A percentile compares a stretch with the other conserved stretches of the same genome.
phyloP scores from a whole-genome alignment of 768 basidiomycete species.

The Serpula lacrymans region DNA sequence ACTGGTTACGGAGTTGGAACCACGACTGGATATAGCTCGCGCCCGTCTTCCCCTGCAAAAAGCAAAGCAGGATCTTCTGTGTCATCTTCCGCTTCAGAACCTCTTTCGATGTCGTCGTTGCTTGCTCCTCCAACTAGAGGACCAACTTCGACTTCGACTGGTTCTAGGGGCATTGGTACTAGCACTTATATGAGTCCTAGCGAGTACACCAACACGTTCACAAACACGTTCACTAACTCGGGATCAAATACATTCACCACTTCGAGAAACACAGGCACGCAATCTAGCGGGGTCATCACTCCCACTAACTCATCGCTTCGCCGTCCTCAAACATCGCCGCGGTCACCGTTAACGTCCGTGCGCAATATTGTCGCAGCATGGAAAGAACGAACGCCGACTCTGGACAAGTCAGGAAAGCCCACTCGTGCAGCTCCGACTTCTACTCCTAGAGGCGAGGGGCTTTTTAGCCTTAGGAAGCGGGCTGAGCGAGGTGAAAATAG shows the following conservation, averaged over 20 bases:
- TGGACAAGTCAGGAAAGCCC: constrained; percentile 31
- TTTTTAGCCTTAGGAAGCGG: constrained; percentile 33
- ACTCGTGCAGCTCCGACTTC: constrained; percentile 38
- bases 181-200: constrained; percentile 34
- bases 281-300: constrained; percentile 33
- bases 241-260: constrained; percentile 40
- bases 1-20: constrained; percentile 34
- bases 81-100: constrained; percentile 21
- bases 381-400: constrained; percentile 68
- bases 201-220: constrained; percentile 34
- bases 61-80: constrained; percentile 32
- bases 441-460: constrained; percentile 31
- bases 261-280: constrained; percentile 22
- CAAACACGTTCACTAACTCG: constrained; percentile 31
- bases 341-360: constrained; percentile 70
- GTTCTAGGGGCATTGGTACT: constrained; percentile 24
- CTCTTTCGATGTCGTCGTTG: constrained; percentile 36
- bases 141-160: constrained; percentile 18
- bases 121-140: constrained; percentile 47
- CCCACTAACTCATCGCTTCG: constrained; percentile 54
- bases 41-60: constrained; percentile 48
- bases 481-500: constrained; percentile 21
- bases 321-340: constrained; percentile 62
- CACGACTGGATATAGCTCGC: constrained; percentile 35
- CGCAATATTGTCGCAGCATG: constrained; percentile 77